Conservation (phyloP, 2,329 filamentous ascomycete genomes). For the Aphanoascus verrucosus region DNA sequence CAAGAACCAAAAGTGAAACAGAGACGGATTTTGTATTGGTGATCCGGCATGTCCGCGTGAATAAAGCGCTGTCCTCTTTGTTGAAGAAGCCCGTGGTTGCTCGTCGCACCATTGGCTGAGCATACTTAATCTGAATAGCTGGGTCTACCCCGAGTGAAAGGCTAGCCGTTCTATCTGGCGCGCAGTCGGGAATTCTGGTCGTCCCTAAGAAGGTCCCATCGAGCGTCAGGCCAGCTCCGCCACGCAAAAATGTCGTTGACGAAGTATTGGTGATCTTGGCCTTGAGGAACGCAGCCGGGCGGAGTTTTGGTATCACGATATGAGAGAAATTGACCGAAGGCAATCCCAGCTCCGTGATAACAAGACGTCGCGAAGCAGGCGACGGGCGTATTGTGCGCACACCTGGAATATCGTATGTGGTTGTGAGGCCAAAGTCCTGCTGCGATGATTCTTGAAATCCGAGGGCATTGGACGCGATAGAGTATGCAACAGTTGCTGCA, state of each 20-base stretch:
- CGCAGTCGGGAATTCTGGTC: conserved; percentile 20
- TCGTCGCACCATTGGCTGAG: conserved; percentile 23
- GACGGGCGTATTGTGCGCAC: conserved; percentile 30
- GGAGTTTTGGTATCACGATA: conserved; percentile 32
- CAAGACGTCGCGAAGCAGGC: conserved; percentile 27
- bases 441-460: conserved; percentile 29
- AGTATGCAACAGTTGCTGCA: conserved; percentile 14
- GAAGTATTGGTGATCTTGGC: conserved; percentile 33
- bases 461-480: conserved; percentile 17
- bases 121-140: conserved; percentile 24
- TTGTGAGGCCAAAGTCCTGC: conserved; percentile 34
- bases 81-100: conserved; percentile 23
- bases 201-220: conserved; percentile 26
- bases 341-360: conserved; percentile 30
- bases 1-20: conserved; percentile 23
- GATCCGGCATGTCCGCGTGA: conserved; percentile 24
- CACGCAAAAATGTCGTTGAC: conserved; percentile 23
- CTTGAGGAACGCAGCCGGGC: conserved; percentile 32
- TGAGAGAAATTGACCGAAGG: conserved; percentile 28
- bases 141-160: conserved; percentile 28
- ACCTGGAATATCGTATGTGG: conserved; percentile 33
- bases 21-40: conserved; percentile 25
- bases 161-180: conserved; percentile 22
- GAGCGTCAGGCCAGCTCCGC: conserved; percentile 22
- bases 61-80: conserved; percentile 24